A percentile compares a stretch with the other conserved stretches of the same genome.
phyloP scores from a whole-genome alignment of 371 early-diverging fungal species.

The Apophysomyces ossiformis region DNA sequence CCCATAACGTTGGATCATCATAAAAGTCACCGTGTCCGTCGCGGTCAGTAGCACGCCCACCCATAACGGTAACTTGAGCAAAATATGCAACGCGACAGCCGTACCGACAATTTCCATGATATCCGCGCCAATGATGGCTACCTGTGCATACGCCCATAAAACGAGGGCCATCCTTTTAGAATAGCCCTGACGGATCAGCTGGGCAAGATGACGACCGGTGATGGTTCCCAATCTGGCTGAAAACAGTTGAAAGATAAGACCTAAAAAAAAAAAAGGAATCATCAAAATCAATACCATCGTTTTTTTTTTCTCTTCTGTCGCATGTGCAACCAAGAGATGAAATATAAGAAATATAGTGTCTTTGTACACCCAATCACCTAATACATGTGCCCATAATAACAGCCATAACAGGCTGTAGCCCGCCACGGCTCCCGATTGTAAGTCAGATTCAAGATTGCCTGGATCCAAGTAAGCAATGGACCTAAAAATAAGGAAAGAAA shows the following conservation, averaged over 20 bases:
- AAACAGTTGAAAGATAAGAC: constrained; percentile 65
- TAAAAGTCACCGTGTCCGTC: constrained; percentile 67
- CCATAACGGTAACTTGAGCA: constrained; percentile 67
- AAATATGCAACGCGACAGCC: constrained; percentile 73
- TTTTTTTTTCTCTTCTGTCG: too few species aligned
- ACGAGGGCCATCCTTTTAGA: constrained; percentile 45
- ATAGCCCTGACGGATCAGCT: constrained; percentile 57
- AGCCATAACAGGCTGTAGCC: constrained; percentile 71
- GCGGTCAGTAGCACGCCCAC: constrained; percentile 72
- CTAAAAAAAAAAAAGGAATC: constrained; percentile 11
- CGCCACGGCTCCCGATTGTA: constrained; percentile 71
- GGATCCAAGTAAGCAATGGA: constrained; percentile 78
- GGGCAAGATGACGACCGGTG: constrained; percentile 70
- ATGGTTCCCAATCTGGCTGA: constrained; percentile 70
- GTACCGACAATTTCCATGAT: constrained; percentile 80
- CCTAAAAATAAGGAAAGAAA: constrained; percentile 33
- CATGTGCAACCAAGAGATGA: too few species aligned
- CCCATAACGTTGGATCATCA: constrained; percentile 68
- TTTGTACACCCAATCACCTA: constrained; percentile 39
- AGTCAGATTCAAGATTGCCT: constrained; percentile 77
- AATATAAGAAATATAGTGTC: too few species aligned
- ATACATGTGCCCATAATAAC: constrained; percentile 66
- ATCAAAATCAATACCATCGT: too few species aligned
- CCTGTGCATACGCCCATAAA: constrained; percentile 68
- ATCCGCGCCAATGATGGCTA: constrained; percentile 79